Evolutionary conservation across 192 early-diverging fungal species (phyloP), one percentile per base, ranked within the genome.

Genomic region (Fimicolochytrium jonesii): DNA sequence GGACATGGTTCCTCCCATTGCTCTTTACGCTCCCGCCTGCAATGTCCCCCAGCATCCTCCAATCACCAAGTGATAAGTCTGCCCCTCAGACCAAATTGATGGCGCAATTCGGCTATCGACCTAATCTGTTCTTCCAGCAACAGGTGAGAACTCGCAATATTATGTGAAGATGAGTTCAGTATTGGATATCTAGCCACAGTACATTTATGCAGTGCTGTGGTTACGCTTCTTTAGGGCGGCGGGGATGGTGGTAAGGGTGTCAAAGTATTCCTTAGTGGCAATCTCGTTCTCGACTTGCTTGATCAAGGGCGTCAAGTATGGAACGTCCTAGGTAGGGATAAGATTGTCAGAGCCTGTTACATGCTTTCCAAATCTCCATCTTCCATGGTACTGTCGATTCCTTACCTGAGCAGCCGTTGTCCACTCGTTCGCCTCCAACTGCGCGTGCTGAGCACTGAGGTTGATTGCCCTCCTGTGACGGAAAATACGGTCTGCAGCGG

Each of bases 241-340:
- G 23, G 80, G 80, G 45, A 82, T 75, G 15, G 42, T 22, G 34
- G 51, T 54, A 59, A 79, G 25, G 50, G 66, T 56, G 44, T 77
- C 74, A 52, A 77, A 82, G 41, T 66, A 56, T 50, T 68, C 37
- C 50, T 72, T 70, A 53, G 71, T 71, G 18, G 80, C 82, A 68
- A 82, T 70, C 75, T 98, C 95, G 52, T 74, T 74, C 58, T 88
- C 79, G 32, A 95, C 91, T 62, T 90, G 77, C 28, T 87, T 84
- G 56, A 98, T 77, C 59, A 88, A 59, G 23, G 92, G 91, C 37
- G 76, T 75, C 39, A 98, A 81, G 77, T 98, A 95, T 62, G 86
- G 79, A 52, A 85, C 66, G 81, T 95, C 90, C 87, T 89, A 2
- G 15, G 1, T 17, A 30, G n/a, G 30, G 18, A 4, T 5, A n/a